Conservation (phyloP, 73 alveolate genomes). For the Paramecium pentaurelia region DNA sequence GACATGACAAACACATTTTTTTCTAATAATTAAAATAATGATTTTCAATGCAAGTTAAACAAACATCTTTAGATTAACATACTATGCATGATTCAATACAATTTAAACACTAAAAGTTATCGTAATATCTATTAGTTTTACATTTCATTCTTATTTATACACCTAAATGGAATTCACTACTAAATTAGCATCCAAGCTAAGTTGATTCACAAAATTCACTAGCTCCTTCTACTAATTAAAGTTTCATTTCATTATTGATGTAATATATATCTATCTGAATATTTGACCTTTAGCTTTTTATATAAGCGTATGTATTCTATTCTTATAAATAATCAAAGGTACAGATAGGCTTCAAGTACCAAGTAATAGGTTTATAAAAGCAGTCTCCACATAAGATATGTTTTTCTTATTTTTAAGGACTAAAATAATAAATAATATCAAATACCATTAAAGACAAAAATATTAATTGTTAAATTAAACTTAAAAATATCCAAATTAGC, state of each 20-base stretch:
- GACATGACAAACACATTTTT: not conserved
- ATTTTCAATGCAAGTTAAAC: not conserved
- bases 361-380: not conserved
- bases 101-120: not conserved
- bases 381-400: not conserved
- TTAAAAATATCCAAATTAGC: not conserved
- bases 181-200: not conserved
- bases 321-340: not conserved
- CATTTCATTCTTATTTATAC: not conserved
- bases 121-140: not conserved
- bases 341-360: not conserved
- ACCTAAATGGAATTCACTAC: not conserved
- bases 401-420: not conserved
- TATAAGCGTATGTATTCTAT: not conserved
- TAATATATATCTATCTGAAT: not conserved
- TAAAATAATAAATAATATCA: not conserved
- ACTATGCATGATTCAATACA: not conserved
- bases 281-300: not conserved
- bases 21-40: not conserved
- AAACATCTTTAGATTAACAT: not conserved
- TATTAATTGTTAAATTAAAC: not conserved
- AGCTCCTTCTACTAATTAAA: not conserved
- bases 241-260: not conserved
- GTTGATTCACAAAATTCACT: not conserved
- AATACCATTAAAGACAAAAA: not conserved